Evolutionary conservation across 768 basidiomycete species (phyloP).

Genomic region (Rhodotorula taiwanensis): DNA sequence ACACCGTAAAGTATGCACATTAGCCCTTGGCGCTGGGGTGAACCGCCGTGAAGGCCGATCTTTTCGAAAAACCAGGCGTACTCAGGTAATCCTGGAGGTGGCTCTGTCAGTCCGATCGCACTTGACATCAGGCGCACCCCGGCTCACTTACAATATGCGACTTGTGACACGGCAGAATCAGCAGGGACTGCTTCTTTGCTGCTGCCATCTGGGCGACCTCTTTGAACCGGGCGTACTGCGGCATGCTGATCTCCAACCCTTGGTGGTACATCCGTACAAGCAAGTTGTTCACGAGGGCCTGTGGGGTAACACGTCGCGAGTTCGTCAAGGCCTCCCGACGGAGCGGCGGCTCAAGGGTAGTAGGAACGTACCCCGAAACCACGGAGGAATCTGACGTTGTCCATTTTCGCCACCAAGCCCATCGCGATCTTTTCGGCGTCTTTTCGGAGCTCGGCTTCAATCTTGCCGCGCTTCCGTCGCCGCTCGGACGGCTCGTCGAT

Average conservation of each 20-base stretch:
- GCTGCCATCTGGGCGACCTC: conserved; percentile 34
- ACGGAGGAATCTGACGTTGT: conserved; percentile 23
- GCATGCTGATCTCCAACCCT: conserved; percentile 31
- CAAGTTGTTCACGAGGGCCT: conserved; percentile 29
- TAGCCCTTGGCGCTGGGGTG: no score
- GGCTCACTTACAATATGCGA: conserved; percentile 30
- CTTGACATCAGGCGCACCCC: not conserved
- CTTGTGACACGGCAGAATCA: conserved; percentile 40
- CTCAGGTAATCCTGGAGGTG: conserved; percentile 10
- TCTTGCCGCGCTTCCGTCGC: conserved; percentile 3
- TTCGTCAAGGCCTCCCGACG: rapidly evolving
- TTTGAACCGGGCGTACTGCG: conserved; percentile 29
- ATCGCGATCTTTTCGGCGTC: conserved; percentile 6
- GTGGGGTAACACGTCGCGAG: not conserved
- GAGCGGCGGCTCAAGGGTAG: not conserved
- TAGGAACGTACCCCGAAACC: conserved; percentile 19
- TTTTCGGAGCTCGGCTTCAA: conserved; percentile 5
- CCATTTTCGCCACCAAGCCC: conserved; percentile 30
- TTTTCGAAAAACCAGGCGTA: not conserved
- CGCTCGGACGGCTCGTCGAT: not conserved
- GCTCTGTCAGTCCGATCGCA: no score
- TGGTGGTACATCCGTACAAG: conserved; percentile 33
- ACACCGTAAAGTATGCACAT: not conserved
- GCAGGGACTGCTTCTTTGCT: conserved; percentile 32
- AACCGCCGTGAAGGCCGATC: not conserved